Conservation (phyloP, 352 stramenopile genomes). For the Aphanomyces astaci region DNA sequence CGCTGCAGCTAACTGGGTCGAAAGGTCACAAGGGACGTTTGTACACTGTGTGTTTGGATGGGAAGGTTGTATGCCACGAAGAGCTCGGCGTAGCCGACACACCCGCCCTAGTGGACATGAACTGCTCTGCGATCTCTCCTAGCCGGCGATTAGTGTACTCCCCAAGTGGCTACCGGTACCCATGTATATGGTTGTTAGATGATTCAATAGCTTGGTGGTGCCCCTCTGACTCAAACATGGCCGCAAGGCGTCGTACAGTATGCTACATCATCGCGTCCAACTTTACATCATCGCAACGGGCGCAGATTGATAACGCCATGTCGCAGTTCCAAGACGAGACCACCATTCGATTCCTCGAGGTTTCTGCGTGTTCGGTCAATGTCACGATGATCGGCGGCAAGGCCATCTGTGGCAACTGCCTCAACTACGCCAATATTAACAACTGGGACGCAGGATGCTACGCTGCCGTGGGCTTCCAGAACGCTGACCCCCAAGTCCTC, state of each 20-base stretch:
- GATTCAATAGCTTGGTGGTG: neutral
- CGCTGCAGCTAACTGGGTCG: neutral
- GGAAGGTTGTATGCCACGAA: slow-evolving; percentile 18
- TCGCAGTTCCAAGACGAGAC: slow-evolving; percentile 49
- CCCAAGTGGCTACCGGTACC: no score
- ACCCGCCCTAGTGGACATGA: neutral
- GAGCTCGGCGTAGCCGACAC: slow-evolving; percentile 13
- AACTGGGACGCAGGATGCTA: slow-evolving; percentile 30
- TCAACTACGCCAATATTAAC: slow-evolving; percentile 69
- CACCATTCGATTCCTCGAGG: slow-evolving; percentile 65
- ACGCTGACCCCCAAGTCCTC: slow-evolving; percentile 34
- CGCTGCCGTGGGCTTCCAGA: slow-evolving; percentile 37
- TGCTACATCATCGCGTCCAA: slow-evolving; percentile 63
- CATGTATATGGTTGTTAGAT: neutral
- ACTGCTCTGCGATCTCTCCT: neutral
- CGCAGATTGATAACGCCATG: slow-evolving; percentile 64
- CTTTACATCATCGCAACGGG: slow-evolving; percentile 43
- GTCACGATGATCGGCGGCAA: slow-evolving; percentile 46
- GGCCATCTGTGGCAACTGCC: slow-evolving; percentile 60
- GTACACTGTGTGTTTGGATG: slow-evolving; percentile 13
- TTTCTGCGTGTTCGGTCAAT: slow-evolving; percentile 40
- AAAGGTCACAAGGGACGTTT: slow-evolving; percentile 16
- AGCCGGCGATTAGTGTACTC: slow-evolving; percentile 3
- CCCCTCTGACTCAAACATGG: slow-evolving; percentile 23
- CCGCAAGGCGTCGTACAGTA: slow-evolving; percentile 50